phyloP scores from a whole-genome alignment of 345 rosid species.

The Lumnitzera racemosa region DNA sequence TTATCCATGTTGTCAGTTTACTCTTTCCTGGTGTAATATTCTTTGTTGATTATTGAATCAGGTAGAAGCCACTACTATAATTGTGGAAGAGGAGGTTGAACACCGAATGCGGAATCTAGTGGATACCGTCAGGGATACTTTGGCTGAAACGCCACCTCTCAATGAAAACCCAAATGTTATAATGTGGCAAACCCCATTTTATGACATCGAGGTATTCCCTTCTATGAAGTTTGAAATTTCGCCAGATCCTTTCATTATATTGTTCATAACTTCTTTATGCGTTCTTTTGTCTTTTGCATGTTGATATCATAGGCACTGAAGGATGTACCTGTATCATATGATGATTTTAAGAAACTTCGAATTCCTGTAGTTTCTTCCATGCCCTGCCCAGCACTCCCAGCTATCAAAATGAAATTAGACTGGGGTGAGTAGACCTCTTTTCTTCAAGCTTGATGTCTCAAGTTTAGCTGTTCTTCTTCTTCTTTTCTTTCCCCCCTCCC shows the following conservation, averaged over 20 bases:
- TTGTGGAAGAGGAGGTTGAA: conserved; percentile 79
- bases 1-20: background rate
- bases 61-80: conserved; percentile 52
- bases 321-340: conserved; percentile 54
- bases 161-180: conserved; percentile 26
- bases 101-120: conserved; percentile 35
- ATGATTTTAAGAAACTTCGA: conserved; percentile 45
- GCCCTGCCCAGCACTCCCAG: conserved; percentile 24
- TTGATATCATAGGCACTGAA: conserved; percentile 31
- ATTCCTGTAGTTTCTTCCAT: conserved; percentile 35
- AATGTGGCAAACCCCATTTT: conserved; percentile 68
- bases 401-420: conserved; percentile 31
- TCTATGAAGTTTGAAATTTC: background rate
- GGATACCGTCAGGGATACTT: conserved; percentile 29
- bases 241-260: background rate
- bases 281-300: background rate
- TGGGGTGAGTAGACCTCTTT: conserved; percentile 57
- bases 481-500: too few relatives aligned
- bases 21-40: conserved; percentile 2
- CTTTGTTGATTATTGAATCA: conserved; percentile 24
- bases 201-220: conserved; percentile 46
- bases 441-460: background rate
- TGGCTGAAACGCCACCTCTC: conserved; percentile 15
- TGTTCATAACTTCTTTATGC: conserved; percentile 4
- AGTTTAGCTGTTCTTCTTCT: background rate